These are phyloP conservation scores for Cystoderma amianthinum DNA, from an alignment of 768 basidiomycete species.

Conservation along the genomic window DNA sequence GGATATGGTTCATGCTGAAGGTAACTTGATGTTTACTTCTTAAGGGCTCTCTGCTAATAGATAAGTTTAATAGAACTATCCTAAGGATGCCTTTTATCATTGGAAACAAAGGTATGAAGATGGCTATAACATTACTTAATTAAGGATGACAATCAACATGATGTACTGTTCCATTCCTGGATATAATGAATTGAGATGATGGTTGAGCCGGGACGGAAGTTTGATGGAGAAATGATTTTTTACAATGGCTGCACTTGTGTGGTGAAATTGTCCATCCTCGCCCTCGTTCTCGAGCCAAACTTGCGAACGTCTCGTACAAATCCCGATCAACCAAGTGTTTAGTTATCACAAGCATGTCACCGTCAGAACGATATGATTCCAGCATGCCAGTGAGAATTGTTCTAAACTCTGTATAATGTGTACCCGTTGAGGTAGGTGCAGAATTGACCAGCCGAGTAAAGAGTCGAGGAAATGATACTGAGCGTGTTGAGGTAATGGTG, in stretches of 20 bases:
- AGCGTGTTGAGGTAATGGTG: conserved; percentile 70
- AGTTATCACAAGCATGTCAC: conserved; percentile 82
- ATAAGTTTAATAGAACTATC: no score
- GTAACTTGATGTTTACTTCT: no score
- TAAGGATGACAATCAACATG: conserved; percentile 36
- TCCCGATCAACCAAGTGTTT: conserved; percentile 79
- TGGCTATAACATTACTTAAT: not conserved
- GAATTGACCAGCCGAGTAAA: conserved; percentile 90
- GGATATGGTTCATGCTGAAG: conserved; percentile 51
- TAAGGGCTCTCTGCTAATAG: no score
- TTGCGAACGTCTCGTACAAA: conserved; percentile 66
- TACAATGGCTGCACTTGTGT: conserved; percentile 48
- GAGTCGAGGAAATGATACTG: conserved; percentile 84
- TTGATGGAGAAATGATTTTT: conserved; percentile 27
- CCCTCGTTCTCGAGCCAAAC: conserved; percentile 46
- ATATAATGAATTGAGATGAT: conserved; percentile 29
- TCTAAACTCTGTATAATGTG: conserved; percentile 86
- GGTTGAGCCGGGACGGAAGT: conserved; percentile 1
- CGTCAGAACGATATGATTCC: conserved; percentile 88
- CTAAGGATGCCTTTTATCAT: no score
- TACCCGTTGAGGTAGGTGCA: conserved; percentile 47
- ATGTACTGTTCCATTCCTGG: conserved; percentile 55
- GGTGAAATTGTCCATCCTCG: conserved; percentile 55
- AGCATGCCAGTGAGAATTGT: conserved; percentile 92
- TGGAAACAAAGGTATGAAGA: no score